Evolutionary conservation across 2,329 filamentous ascomycete genomes (phyloP).

Genomic region (Colletotrichum viniferum): DNA sequence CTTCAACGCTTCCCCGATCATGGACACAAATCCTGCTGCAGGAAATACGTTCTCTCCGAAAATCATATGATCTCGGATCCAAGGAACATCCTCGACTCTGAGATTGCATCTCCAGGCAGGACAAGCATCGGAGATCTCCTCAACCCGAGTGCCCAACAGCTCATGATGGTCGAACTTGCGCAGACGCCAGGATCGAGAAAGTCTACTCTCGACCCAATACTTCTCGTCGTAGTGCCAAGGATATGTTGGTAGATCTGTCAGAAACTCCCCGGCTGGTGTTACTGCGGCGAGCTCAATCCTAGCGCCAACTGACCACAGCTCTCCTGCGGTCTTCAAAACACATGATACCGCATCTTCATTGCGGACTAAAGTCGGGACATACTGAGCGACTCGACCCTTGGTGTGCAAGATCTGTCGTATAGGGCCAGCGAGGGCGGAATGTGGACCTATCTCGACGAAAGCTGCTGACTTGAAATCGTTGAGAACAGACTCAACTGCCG

Average conservation of each 20-base stretch:
- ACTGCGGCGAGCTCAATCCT: slow-evolving; percentile 1
- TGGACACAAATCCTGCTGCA: slow-evolving; percentile 4
- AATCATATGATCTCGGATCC: slow-evolving; percentile 5
- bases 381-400: background rate
- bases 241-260: slow-evolving; percentile 8
- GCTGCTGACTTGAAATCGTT: slow-evolving; percentile 24
- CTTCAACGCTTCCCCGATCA: slow-evolving; percentile 8
- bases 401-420: slow-evolving; percentile 54
- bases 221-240: slow-evolving; percentile 5
- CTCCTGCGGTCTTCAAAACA: slow-evolving; percentile 15
- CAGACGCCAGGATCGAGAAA: slow-evolving; percentile 4
- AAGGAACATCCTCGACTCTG: slow-evolving; percentile 1
- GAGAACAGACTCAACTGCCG: slow-evolving; percentile 27
- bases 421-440: slow-evolving; percentile 53
- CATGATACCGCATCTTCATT: background rate
- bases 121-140: slow-evolving; percentile 1
- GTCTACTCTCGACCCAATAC: slow-evolving; percentile 2
- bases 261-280: background rate
- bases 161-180: slow-evolving; percentile 5
- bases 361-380: background rate
- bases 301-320: slow-evolving; percentile 2
- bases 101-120: slow-evolving; percentile 12
- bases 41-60: background rate
- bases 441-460: slow-evolving; percentile 54
- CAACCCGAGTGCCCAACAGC: slow-evolving; percentile 4